Conservation (phyloP, 2,329 filamentous ascomycete species). For the Exophiala bonariae region DNA sequence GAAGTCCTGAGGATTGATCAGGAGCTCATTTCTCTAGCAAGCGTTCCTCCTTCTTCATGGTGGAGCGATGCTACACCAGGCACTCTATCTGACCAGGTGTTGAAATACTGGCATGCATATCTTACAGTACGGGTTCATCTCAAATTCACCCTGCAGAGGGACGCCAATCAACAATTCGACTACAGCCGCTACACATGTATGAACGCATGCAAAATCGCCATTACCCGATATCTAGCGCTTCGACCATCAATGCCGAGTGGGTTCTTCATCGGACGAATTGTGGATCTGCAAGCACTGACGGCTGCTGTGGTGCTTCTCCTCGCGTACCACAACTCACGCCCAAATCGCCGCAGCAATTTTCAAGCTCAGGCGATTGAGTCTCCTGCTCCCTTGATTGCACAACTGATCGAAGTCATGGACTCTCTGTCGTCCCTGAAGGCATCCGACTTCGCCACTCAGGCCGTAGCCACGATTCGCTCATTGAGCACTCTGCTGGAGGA, state of each 20-base stretch:
- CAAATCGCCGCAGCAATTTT: background rate
- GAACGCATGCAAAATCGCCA: constrained; percentile 16
- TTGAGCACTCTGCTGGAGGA: constrained; percentile 12
- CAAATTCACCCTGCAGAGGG: constrained; percentile 12
- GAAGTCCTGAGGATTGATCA: constrained; percentile 15
- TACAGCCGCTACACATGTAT: constrained; percentile 17
- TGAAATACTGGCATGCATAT: constrained; percentile 15
- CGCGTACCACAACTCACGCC: constrained; percentile 9
- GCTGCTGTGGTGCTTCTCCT: constrained; percentile 18
- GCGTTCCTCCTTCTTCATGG: constrained; percentile 10
- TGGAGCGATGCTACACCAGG: constrained; percentile 5
- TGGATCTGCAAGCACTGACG: constrained; percentile 21
- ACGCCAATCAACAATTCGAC: constrained; percentile 6
- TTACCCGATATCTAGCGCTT: constrained; percentile 12
- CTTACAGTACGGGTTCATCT: constrained; percentile 17
- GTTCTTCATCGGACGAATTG: constrained; percentile 14
- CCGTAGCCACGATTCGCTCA: constrained; percentile 15
- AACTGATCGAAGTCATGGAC: constrained; percentile 15
- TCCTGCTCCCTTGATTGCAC: background rate
- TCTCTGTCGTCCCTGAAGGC: constrained; percentile 10
- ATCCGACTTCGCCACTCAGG: constrained; percentile 12
- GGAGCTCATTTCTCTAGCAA: constrained; percentile 14
- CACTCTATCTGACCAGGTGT: constrained; percentile 7
- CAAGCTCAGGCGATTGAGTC: constrained; percentile 9
- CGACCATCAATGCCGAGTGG: constrained; percentile 12